These are phyloP conservation scores for Incumbomyces delicatus DNA, from an alignment of 2,329 filamentous ascomycete genomes.

Conservation along the genomic window DNA sequence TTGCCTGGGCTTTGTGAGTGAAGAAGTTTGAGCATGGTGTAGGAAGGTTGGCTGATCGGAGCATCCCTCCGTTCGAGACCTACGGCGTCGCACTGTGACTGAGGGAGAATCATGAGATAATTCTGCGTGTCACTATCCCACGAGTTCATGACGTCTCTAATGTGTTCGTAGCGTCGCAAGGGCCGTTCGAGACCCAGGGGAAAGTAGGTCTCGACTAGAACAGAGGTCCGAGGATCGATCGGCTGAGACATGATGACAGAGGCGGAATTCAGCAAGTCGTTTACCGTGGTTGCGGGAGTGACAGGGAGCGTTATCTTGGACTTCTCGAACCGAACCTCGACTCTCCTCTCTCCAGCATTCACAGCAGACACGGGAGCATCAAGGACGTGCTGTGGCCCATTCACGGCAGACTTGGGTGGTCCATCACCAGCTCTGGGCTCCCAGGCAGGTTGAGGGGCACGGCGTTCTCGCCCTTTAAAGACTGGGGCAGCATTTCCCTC, in stretches of 20 bases:
- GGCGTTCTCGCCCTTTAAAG: neutral
- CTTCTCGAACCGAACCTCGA: conserved; percentile 63
- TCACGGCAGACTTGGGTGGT: neutral
- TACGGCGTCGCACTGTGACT: conserved; percentile 28
- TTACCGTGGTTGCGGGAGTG: conserved; percentile 61
- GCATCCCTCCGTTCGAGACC: conserved; percentile 55
- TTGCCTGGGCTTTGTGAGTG: conserved; percentile 74
- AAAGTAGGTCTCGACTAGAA: conserved; percentile 69
- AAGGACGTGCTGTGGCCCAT: conserved; percentile 19
- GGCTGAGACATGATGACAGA: conserved; percentile 52
- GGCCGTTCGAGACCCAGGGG: conserved; percentile 71
- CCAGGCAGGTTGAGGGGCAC: neutral
- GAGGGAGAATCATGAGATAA: conserved; percentile 56
- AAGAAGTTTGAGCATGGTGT: conserved; percentile 62
- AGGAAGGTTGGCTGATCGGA: conserved; percentile 52
- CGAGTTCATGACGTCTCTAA: conserved; percentile 82
- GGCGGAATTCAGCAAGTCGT: conserved; percentile 62
- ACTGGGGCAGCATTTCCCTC: neutral
- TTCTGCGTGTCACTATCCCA: conserved; percentile 81
- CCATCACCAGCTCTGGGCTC: conserved; percentile 1
- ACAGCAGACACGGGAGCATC: conserved; percentile 74
- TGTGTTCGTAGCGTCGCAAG: conserved; percentile 72
- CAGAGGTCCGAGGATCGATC: conserved; percentile 55
- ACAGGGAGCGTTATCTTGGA: conserved; percentile 62
- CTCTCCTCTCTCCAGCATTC: conserved; percentile 66